phyloP scores from a whole-genome alignment of 169 alveolate genomes.

The Babesia bovis region DNA sequence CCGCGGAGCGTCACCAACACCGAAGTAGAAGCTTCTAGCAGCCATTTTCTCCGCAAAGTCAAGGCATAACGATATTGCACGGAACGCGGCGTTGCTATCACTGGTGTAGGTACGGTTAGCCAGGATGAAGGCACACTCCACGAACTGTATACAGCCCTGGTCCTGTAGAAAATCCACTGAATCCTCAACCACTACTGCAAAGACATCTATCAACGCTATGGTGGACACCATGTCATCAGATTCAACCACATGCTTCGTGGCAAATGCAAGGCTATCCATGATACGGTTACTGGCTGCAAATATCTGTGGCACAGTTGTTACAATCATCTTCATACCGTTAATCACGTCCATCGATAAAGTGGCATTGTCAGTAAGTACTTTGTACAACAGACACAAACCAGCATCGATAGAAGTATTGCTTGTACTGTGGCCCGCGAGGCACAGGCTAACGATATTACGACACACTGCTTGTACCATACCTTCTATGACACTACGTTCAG shows the following conservation, averaged over 20 bases:
- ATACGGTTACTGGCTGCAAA: slow-evolving; percentile 10
- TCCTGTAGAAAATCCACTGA: slow-evolving; percentile 31
- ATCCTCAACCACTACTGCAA: slow-evolving; percentile 31
- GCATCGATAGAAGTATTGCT: slow-evolving; percentile 25
- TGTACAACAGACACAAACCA: slow-evolving; percentile 15
- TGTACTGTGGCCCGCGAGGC: slow-evolving; percentile 2
- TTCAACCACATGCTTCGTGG: background rate
- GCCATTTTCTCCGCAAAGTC: slow-evolving; percentile 47
- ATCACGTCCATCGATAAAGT: slow-evolving; percentile 6
- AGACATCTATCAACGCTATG: slow-evolving; percentile 18
- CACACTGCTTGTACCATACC: slow-evolving; percentile 31
- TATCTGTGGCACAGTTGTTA: slow-evolving; percentile 33
- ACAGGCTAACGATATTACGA: slow-evolving; percentile 26
- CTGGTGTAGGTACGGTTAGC: slow-evolving; percentile 3
- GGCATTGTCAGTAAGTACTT: slow-evolving; percentile 8
- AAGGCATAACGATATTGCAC: slow-evolving; percentile 13
- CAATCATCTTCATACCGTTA: slow-evolving; percentile 21
- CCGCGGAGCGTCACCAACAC: background rate
- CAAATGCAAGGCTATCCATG: slow-evolving; percentile 7
- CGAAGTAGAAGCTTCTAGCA: slow-evolving; percentile 30
- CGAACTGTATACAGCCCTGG: slow-evolving; percentile 29
- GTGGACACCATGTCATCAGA: background rate
- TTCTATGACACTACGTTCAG: slow-evolving; percentile 17
- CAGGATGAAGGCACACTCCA: slow-evolving; percentile 9
- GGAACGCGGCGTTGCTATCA: slow-evolving; percentile 26